A percentile compares a stretch with the other conserved stretches of the same genome.
phyloP scores from a whole-genome alignment of 1,284 basidiomycete genomes.

The Sporisorium exsertum region DNA sequence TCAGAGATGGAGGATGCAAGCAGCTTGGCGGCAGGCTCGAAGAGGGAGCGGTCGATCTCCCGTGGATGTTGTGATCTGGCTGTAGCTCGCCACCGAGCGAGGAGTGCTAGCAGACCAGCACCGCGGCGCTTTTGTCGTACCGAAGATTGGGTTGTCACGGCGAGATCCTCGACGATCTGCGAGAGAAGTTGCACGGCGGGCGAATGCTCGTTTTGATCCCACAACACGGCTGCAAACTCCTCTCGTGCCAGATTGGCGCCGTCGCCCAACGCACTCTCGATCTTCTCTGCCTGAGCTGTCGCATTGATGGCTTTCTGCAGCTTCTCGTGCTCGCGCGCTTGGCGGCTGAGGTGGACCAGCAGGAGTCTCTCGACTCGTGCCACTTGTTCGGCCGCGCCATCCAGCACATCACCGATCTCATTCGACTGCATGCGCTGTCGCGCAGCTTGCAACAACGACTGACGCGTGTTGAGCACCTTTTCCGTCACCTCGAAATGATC shows the following conservation, averaged over 20 bases:
- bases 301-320: conserved; percentile 88
- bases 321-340: conserved; percentile 79
- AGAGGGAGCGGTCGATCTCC: conserved; percentile 80
- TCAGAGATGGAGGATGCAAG: conserved; percentile 5
- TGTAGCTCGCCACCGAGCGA: conserved; percentile 83
- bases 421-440: conserved; percentile 77
- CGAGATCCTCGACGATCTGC: conserved; percentile 62
- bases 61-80: conserved; percentile 84
- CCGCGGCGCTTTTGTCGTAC: conserved; percentile 25
- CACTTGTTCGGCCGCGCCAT: conserved; percentile 74
- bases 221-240: conserved; percentile 90
- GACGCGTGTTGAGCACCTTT: conserved; percentile 81
- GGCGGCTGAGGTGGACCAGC: conserved; percentile 79
- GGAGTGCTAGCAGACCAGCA: conserved; percentile 70
- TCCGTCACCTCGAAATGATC: conserved; percentile 78
- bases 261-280: conserved; percentile 70
- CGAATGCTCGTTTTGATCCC: conserved; percentile 86
- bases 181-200: conserved; percentile 82
- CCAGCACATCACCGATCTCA: conserved; percentile 79
- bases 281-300: conserved; percentile 78
- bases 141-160: conserved; percentile 6
- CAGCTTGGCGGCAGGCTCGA: conserved; percentile 75
- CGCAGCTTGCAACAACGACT: conserved; percentile 81
- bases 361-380: conserved; percentile 78
- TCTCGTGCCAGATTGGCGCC: conserved; percentile 73